A percentile compares a stretch with the other conserved stretches of the same genome.
phyloP scores from a whole-genome alignment of 768 basidiomycete species.

The Paxillus rubicundulus region DNA sequence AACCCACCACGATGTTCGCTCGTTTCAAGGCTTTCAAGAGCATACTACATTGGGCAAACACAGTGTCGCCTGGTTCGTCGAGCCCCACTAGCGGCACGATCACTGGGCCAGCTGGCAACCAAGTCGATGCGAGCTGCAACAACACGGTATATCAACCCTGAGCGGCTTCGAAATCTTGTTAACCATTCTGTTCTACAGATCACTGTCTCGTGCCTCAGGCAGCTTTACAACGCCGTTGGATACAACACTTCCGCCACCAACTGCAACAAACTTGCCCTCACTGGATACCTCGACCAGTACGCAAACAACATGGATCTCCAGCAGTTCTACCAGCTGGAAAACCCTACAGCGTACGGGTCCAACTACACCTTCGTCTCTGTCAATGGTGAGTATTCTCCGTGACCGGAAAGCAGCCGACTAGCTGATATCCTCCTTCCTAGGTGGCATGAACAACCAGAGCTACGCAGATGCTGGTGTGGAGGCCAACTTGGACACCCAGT shows the following conservation, averaged over 20 bases:
- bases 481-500: constrained; percentile 67
- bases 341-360: constrained; percentile 47
- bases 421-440: constrained; percentile 33
- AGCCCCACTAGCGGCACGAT: constrained; percentile 12
- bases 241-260: constrained; percentile 42
- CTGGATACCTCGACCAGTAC: constrained; percentile 52
- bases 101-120: constrained; percentile 33
- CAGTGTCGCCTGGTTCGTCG: neutral
- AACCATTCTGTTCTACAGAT: constrained; percentile 26
- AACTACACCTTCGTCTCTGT: constrained; percentile 54
- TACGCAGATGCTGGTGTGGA: constrained; percentile 54
- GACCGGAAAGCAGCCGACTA: neutral
- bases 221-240: constrained; percentile 52
- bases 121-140: constrained; percentile 50
- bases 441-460: constrained; percentile 59
- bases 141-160: constrained; percentile 17
- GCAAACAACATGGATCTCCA: constrained; percentile 54
- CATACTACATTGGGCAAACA: constrained; percentile 35
- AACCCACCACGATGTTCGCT: constrained; percentile 70
- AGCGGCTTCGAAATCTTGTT: neutral
- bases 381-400: constrained; percentile 39
- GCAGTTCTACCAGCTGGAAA: constrained; percentile 47
- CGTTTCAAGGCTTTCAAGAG: constrained; percentile 43
- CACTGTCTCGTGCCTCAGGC: constrained; percentile 51
- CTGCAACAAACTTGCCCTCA: constrained; percentile 53